phyloP scores from a whole-genome alignment of 116 monocot species.

The Phalaenopsis hybrid region DNA sequence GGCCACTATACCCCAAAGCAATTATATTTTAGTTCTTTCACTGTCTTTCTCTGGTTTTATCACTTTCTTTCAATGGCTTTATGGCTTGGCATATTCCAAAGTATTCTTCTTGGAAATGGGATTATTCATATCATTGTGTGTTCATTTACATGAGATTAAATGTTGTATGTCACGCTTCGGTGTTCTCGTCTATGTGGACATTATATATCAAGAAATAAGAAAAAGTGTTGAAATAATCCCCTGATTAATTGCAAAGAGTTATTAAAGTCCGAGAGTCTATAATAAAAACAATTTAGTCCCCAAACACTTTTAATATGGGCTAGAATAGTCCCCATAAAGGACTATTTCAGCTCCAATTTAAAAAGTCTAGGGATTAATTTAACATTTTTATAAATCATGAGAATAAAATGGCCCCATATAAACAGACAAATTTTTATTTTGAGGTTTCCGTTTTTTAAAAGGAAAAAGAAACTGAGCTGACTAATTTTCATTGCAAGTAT shows the following conservation, averaged over 20 bases:
- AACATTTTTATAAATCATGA: too few species aligned
- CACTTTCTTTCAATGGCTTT: background rate
- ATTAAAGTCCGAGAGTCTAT: too few species aligned
- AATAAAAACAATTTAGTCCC: too few species aligned
- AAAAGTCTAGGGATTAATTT: too few species aligned
- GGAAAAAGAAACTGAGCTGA: background rate
- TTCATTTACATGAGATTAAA: background rate
- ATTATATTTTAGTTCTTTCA: background rate
- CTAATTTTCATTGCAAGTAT: background rate
- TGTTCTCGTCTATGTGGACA: background rate
- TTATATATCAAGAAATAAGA: background rate
- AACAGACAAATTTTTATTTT: too few species aligned
- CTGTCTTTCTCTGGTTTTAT: background rate
- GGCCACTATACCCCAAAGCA: background rate
- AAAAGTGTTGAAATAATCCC: too few species aligned
- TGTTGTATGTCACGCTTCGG: background rate
- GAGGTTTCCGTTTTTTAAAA: background rate
- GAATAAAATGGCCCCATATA: too few species aligned
- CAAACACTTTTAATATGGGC: too few species aligned
- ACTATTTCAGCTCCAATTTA: too few species aligned
- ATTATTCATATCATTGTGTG: background rate
- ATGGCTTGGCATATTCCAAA: background rate
- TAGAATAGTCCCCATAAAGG: too few species aligned
- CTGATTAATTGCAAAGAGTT: too few species aligned
- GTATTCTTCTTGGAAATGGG: background rate